Evolutionary conservation across 768 basidiomycete genomes (phyloP).

Genomic region (Mycena floridula): DNA sequence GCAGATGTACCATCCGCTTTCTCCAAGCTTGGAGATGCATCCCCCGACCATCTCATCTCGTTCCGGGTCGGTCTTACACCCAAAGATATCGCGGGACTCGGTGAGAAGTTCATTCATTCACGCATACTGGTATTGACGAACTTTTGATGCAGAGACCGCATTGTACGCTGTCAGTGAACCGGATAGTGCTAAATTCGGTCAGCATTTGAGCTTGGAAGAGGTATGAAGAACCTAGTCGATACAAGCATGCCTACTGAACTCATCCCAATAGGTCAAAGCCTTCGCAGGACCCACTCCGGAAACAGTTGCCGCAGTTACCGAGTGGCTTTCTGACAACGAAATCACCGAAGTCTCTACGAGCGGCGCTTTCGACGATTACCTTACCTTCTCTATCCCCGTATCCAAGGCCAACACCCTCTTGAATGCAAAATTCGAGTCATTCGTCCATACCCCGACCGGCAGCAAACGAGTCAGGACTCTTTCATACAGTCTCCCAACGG

Average conservation of each 20-base stretch:
- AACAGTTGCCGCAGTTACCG: constrained; percentile 17
- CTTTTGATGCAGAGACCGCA: no score
- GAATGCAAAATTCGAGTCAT: constrained; percentile 18
- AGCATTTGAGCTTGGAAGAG: constrained; percentile 31
- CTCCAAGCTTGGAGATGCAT: constrained; percentile 19
- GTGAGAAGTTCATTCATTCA: no score
- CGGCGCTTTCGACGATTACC: constrained; percentile 19
- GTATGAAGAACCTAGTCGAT: constrained; percentile 13
- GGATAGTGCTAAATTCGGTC: constrained; percentile 25
- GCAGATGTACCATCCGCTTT: constrained; percentile 25
- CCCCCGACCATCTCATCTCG: constrained; percentile 22
- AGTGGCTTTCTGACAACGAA: constrained; percentile 18
- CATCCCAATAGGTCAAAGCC: constrained; percentile 15
- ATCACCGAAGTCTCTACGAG: constrained; percentile 14
- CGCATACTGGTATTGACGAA: no score
- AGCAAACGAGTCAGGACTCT: constrained; percentile 19
- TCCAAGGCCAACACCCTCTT: constrained; percentile 21
- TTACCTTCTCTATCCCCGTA: constrained; percentile 17
- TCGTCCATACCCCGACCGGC: constrained; percentile 15
- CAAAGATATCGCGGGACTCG: constrained; percentile 27
- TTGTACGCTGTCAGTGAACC: constrained; percentile 32
- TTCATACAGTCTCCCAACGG: constrained; percentile 18
- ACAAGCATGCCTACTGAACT: not conserved
- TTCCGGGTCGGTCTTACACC: constrained; percentile 30
- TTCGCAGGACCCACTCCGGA: constrained; percentile 19